Evolutionary conservation across 2,329 filamentous ascomycete species (phyloP).

Genomic region (Hirsutella minnesotensis): DNA sequence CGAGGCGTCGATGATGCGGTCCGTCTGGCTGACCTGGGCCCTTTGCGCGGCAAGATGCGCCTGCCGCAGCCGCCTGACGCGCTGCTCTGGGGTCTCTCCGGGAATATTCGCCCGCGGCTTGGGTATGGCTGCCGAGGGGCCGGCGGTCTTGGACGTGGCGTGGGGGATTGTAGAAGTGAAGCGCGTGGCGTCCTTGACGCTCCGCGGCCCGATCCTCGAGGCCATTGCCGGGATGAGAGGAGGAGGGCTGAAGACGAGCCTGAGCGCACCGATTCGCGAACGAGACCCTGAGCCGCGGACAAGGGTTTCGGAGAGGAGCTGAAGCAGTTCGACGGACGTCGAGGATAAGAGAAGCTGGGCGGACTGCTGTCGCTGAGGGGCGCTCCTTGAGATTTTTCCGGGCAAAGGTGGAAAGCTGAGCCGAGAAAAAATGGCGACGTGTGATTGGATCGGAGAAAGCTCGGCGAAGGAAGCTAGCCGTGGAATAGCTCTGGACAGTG

Average conservation of each 20-base stretch:
- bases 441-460: slow-evolving; percentile 25
- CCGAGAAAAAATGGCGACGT: slow-evolving; percentile 12
- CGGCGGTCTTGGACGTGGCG: slow-evolving; percentile 49
- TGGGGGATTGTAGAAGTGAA: slow-evolving; percentile 46
- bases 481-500: background rate
- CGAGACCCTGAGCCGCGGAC: background rate
- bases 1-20: slow-evolving; percentile 35
- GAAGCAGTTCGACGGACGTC: background rate
- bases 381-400: slow-evolving; percentile 23
- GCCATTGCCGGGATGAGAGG: slow-evolving; percentile 19
- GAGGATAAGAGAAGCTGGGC: slow-evolving; percentile 1
- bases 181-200: slow-evolving; percentile 68
- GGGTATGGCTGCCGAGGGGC: slow-evolving; percentile 18
- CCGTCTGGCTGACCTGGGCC: slow-evolving; percentile 40
- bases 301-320: background rate
- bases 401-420: slow-evolving; percentile 2
- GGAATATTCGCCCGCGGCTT: slow-evolving; percentile 18
- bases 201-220: slow-evolving; percentile 44
- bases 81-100: slow-evolving; percentile 55
- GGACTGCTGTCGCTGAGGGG: background rate
- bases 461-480: slow-evolving; percentile 14
- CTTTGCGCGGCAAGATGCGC: slow-evolving; percentile 56
- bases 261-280: too few species aligned
- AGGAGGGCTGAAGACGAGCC: too few species aligned
- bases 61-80: slow-evolving; percentile 55